Evolutionary conservation across 2,329 filamentous ascomycete genomes (phyloP), one percentile per base, ranked within the genome.

Genomic region (Aspergillus uvarum): DNA sequence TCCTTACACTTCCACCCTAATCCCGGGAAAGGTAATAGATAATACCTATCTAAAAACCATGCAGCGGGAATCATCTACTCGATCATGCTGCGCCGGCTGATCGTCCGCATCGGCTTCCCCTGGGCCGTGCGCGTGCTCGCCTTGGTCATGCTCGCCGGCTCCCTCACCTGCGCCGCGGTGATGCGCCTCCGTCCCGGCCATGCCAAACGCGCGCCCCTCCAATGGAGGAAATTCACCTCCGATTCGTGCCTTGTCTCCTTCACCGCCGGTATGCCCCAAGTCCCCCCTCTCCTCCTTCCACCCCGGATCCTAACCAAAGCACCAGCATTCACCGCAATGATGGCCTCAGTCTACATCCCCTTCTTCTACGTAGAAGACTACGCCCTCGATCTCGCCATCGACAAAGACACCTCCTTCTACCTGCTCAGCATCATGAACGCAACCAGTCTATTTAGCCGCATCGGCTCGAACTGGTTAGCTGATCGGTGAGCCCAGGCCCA

Each of bases 381-480:
- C 54, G 75, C 78, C 3, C 56, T 76, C 1, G 54, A 62, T 24
- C 70, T 75, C 0, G 60, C 74, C 48, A 56, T 85, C 7, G 68
- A 68, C 8, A 83, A 82, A 0, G 58, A 56, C 26, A 56, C 49
- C 26, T 16, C 54, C 16, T 56, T 56, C 29, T 35, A 56, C 58
- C 68, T 82, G 2, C 65, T 83, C 2, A 70, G 80, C 4, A 77
- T 82, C 47, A 72, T 82, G 56, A 83, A 82, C 68, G 79, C 76
- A 2, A 74, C 77, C 4, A 78, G 78, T 2, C 68, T 82, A n/a
- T 70, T 79, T 5, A 81, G 81, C 0, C 76, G 81, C 4, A 68
- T 83, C 1, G 63, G 38, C 14, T 44, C 38, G 14, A 44, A 44
- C 16, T 44, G 38, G 38, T 16, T 44, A n/a, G 38, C 38, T 44